A percentile compares a stretch with the other conserved stretches of the same genome.
These are phyloP conservation scores for Cladophialophora chaetospira DNA, from an alignment of 2,329 filamentous ascomycete species.

Conservation along the genomic window DNA sequence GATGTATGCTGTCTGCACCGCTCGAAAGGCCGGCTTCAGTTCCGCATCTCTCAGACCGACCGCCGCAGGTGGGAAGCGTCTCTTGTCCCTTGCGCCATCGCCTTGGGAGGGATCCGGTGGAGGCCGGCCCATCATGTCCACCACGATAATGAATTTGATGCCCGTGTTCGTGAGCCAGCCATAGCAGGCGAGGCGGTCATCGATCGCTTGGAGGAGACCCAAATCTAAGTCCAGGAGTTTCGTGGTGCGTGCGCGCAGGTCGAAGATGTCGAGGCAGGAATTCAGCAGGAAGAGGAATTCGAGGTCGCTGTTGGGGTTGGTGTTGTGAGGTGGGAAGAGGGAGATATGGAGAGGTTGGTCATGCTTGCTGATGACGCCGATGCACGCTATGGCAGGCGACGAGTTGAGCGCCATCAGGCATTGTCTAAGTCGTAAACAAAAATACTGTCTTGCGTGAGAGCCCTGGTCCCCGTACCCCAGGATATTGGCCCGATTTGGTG, in stretches of 20 bases:
- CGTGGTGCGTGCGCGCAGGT: slow-evolving; percentile 73
- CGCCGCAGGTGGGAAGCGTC: slow-evolving; percentile 43
- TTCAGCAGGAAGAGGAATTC: slow-evolving; percentile 92
- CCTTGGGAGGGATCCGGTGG: slow-evolving; percentile 40
- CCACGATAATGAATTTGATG: slow-evolving; percentile 83
- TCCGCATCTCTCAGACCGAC: slow-evolving; percentile 81
- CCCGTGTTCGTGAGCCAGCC: slow-evolving; percentile 97
- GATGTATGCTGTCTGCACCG: slow-evolving; percentile 91
- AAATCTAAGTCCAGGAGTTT: slow-evolving; percentile 79
- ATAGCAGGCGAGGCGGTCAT: slow-evolving; percentile 90
- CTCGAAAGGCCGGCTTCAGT: slow-evolving; percentile 84
- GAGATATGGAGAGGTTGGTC: slow-evolving; percentile 95
- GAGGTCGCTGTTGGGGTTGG: slow-evolving; percentile 54
- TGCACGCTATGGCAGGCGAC: slow-evolving; percentile 79
- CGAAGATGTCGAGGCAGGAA: slow-evolving; percentile 90
- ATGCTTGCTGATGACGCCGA: slow-evolving; percentile 91
- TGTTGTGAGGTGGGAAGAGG: slow-evolving; percentile 75
- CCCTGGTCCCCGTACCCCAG: neutral
- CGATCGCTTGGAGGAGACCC: slow-evolving; percentile 87
- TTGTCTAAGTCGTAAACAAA: neutral
- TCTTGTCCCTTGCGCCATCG: slow-evolving; percentile 32
- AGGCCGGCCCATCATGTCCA: slow-evolving; percentile 81
- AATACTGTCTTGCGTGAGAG: neutral
- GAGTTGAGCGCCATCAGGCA: slow-evolving; percentile 33
- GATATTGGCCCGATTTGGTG: neutral